Conservation (phyloP, 495 filamentous ascomycete species). For the Acidiella bohemica region DNA sequence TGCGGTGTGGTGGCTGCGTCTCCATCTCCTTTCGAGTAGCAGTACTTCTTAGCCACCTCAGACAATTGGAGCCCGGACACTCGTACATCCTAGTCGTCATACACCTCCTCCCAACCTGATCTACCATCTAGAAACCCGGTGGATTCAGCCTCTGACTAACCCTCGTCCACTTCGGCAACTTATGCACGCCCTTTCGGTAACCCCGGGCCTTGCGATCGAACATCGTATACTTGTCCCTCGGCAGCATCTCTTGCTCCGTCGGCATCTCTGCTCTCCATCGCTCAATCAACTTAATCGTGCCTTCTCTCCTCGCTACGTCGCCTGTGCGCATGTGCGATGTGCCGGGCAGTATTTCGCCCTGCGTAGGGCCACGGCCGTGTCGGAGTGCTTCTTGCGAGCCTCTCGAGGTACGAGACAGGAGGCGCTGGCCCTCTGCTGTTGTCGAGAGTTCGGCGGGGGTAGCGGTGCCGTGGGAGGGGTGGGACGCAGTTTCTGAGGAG, state of each 20-base stretch:
- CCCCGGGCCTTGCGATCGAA: conserved; percentile 92
- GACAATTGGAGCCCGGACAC: too few relatives aligned
- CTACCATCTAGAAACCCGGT: conserved; percentile 88
- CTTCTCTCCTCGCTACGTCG: conserved; percentile 6
- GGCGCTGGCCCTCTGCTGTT: conserved; percentile 15
- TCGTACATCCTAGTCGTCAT: too few relatives aligned
- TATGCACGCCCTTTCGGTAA: conserved; percentile 93
- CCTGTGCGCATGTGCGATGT: background rate
- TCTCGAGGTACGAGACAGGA: conserved; percentile 1
- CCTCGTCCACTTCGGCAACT: conserved; percentile 85
- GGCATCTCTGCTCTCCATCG: conserved; percentile 94
- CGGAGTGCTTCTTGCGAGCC: background rate
- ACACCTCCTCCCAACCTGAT: too few relatives aligned
- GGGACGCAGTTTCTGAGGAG: too few relatives aligned
- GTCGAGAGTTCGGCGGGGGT: conserved; percentile 9
- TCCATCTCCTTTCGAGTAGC: too few relatives aligned
- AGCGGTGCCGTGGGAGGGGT: conserved; percentile 2
- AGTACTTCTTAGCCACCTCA: too few relatives aligned
- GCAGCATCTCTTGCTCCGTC: conserved; percentile 86
- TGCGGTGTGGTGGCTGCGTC: too few relatives aligned
- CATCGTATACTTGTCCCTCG: conserved; percentile 93
- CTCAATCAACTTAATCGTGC: conserved; percentile 48
- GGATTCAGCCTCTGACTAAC: conserved; percentile 86
- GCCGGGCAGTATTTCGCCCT: conserved; percentile 9
- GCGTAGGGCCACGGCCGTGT: conserved; percentile 6